Evolutionary conservation across 805 yeast genomes (phyloP).

Genomic region (Pichia thaimueangensis): DNA sequence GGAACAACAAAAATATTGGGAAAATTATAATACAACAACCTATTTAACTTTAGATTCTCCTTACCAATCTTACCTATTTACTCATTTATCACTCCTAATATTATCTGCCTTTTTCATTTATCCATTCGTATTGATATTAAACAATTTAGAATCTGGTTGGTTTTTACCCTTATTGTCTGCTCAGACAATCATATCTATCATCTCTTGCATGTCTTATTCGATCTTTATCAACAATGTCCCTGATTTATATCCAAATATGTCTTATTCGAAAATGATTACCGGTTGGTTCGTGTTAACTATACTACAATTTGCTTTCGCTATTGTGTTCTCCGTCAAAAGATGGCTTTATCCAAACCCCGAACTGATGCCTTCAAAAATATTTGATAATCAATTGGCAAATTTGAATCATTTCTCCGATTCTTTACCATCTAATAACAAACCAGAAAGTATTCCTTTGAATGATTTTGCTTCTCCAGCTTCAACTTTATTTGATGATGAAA

Average conservation of each 20-base stretch:
- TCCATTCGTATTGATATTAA: conserved; percentile 62
- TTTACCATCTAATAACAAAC: conserved; percentile 12
- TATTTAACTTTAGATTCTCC: conserved; percentile 52
- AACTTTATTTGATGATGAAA: conserved; percentile 26
- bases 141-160: conserved; percentile 53
- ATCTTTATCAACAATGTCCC: conserved; percentile 57
- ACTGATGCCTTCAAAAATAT: neutral
- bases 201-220: conserved; percentile 49
- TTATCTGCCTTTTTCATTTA: conserved; percentile 47
- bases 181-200: conserved; percentile 40
- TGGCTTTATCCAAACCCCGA: conserved; percentile 27
- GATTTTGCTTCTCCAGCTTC: conserved; percentile 31
- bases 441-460: conserved; percentile 23
- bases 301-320: conserved; percentile 50
- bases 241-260: conserved; percentile 68
- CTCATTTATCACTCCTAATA: conserved; percentile 45
- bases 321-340: conserved; percentile 40
- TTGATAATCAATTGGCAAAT: neutral
- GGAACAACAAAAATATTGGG: conserved; percentile 75
- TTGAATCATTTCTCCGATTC: conserved; percentile 4
- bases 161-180: conserved; percentile 49
- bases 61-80: conserved; percentile 43
- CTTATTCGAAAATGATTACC: conserved; percentile 60
- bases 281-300: conserved; percentile 48
- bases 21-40: conserved; percentile 67